A percentile compares a stretch with the other conserved stretches of the same genome.
Evolutionary conservation across 345 rosid genomes (phyloP).

Genomic region (Ricinus communis): DNA sequence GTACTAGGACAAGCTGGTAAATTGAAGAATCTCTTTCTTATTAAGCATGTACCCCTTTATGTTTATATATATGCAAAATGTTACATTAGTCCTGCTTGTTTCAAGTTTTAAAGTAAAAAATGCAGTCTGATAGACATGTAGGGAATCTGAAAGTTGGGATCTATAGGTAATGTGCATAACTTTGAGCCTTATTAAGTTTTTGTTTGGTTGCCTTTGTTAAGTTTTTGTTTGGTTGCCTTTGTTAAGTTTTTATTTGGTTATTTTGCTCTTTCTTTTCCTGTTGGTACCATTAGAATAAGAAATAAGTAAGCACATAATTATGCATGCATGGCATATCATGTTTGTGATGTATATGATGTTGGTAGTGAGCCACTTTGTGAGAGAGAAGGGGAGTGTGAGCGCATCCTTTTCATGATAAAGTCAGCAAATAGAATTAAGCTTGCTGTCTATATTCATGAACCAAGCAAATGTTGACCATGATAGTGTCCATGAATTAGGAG

Average conservation of each 20-base stretch:
- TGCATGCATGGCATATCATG: neutral
- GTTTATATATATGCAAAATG: neutral
- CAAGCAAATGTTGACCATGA: neutral
- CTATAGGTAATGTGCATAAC: neutral
- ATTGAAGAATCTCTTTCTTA: neutral
- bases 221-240: neutral
- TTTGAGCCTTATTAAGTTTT: neutral
- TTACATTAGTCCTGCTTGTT: neutral
- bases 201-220: neutral
- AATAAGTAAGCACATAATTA: neutral
- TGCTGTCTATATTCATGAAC: neutral
- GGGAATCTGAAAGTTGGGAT: constrained; percentile 9
- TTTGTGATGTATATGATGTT: neutral
- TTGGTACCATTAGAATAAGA: neutral
- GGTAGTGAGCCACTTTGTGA: neutral
- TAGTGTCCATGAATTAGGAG: neutral
- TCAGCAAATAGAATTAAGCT: neutral
- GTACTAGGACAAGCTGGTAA: constrained; percentile 94
- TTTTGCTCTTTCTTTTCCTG: no score
- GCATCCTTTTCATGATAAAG: neutral
- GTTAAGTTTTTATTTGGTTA: neutral
- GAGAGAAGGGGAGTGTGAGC: neutral
- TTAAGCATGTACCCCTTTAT: neutral
- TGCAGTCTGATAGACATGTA: neutral
- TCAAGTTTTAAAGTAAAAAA: neutral